These are phyloP conservation scores for Didymella lethalis DNA, from an alignment of 2,329 filamentous ascomycete genomes.

Conservation along the genomic window DNA sequence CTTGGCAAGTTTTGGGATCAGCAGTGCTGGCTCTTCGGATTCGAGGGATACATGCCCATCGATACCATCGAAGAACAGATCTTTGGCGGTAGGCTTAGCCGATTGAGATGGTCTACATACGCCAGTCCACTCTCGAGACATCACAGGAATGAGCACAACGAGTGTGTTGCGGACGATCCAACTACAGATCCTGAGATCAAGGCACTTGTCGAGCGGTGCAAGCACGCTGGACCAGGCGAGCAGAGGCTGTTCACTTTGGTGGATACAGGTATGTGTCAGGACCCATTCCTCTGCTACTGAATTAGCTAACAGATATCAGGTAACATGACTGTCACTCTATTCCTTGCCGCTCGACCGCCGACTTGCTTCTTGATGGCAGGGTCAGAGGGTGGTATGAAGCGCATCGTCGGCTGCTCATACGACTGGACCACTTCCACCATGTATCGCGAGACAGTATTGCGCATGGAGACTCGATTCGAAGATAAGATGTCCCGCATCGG, in stretches of 20 bases:
- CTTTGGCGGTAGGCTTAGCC: conserved; percentile 48
- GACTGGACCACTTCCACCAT: conserved; percentile 54
- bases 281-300: background rate
- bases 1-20: conserved; percentile 52
- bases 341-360: conserved; percentile 52
- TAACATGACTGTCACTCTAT: conserved; percentile 56
- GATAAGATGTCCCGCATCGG: conserved; percentile 47
- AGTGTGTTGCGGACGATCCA: conserved; percentile 48
- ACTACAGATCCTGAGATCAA: conserved; percentile 31
- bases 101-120: conserved; percentile 50
- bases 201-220: conserved; percentile 33
- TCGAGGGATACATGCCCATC: conserved; percentile 54
- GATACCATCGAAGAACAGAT: conserved; percentile 50
- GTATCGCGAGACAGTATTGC: conserved; percentile 56
- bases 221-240: conserved; percentile 34
- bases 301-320: conserved; percentile 38
- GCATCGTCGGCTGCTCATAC: conserved; percentile 57
- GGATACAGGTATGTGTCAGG: conserved; percentile 43
- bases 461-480: conserved; percentile 52
- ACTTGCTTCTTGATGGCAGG: conserved; percentile 56
- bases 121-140: conserved; percentile 47
- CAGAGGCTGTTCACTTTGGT: conserved; percentile 39
- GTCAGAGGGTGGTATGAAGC: conserved; percentile 57
- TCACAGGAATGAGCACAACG: conserved; percentile 35
- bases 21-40: conserved; percentile 56